Percentiles rank a stretch among this genome's conserved stretches.
Evolutionary conservation across 2,329 filamentous ascomycete genomes (phyloP).

Genomic region (Neonectria faginata): DNA sequence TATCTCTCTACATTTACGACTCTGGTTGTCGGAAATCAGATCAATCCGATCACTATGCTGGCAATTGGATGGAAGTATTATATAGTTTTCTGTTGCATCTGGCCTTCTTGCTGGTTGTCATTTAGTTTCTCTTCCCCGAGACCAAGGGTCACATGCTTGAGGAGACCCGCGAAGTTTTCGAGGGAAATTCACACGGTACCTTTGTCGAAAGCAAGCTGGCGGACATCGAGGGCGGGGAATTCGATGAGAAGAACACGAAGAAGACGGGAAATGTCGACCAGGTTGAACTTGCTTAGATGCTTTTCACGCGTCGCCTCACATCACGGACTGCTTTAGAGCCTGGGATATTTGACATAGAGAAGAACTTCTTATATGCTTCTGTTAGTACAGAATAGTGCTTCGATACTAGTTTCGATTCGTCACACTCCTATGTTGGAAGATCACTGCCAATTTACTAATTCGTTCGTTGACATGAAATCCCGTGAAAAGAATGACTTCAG

Average conservation of each 20-base stretch:
- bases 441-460: no score
- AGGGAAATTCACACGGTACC: slow-evolving; percentile 30
- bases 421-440: no score
- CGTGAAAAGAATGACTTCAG: no score
- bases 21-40: slow-evolving; percentile 53
- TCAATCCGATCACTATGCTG: slow-evolving; percentile 55
- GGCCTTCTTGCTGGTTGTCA: slow-evolving; percentile 45
- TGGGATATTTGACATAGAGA: neutral
- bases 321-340: neutral
- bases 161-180: slow-evolving; percentile 48
- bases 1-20: slow-evolving; percentile 36
- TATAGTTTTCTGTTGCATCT: slow-evolving; percentile 54
- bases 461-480: no score
- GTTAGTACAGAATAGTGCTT: no score
- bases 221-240: slow-evolving; percentile 24
- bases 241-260: slow-evolving; percentile 25
- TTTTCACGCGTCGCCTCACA: no score
- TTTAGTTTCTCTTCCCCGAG: slow-evolving; percentile 54
- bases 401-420: no score
- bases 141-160: slow-evolving; percentile 49
- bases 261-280: slow-evolving; percentile 30
- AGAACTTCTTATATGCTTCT: neutral
- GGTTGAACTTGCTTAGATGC: slow-evolving; percentile 32
- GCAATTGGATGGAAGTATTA: slow-evolving; percentile 56
- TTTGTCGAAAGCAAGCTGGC: slow-evolving; percentile 21